Base-by-base conservation (phyloP, 2,329 filamentous ascomycete species). In the Colletotrichum sp. region DNA sequence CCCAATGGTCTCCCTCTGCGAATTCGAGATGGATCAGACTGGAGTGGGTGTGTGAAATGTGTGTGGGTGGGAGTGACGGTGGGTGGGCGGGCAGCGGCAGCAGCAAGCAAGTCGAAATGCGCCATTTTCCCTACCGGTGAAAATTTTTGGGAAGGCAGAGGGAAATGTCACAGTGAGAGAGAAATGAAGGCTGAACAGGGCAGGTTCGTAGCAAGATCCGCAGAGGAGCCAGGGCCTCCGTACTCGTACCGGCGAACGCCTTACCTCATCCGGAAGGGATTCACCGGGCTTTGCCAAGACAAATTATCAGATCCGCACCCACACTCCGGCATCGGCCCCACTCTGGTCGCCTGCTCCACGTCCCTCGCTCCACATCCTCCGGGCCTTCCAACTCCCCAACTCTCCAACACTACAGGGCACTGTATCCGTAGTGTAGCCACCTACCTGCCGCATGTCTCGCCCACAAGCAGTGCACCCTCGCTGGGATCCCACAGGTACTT, bases 261-360 rank as follows among this genome's bases (percentile, higher is more conserved):
- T 68, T 64, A 59, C 68, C 32, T 14, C 21, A 71, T 68, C 26
- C 59, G 74, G 70, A 68, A 71, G 30, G 48, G 34, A 67, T 73
- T 16, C 7, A n/a, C 64, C 63, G 26, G 12, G 24, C 28, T 24
- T 61, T 61, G 74, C 74, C 76, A 77, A 77, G 76, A 77, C 67
- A 72, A 72, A 70, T 77, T 77, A 77, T 77, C 76, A 77, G 76
- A 77, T 77, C 76, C 71, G 74, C 65, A 70, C 71, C 69, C 73
- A 48, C 43, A 68, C n/a, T 28, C 59, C 71, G 65, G 71, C 52
- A 34, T 71, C 71, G 71, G 74, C 70, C 48, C 71, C 73, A 68
- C 73, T 36, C 16, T 74, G 61, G 48, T 38, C n/a, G 43, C 73
- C 62, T 71, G 28, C 16, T 74, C 68, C 32, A 38, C 24, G 43